These are phyloP conservation scores for Saccharomyces mikatae DNA, from an alignment of 805 yeast genomes.

Conservation along the genomic window DNA sequence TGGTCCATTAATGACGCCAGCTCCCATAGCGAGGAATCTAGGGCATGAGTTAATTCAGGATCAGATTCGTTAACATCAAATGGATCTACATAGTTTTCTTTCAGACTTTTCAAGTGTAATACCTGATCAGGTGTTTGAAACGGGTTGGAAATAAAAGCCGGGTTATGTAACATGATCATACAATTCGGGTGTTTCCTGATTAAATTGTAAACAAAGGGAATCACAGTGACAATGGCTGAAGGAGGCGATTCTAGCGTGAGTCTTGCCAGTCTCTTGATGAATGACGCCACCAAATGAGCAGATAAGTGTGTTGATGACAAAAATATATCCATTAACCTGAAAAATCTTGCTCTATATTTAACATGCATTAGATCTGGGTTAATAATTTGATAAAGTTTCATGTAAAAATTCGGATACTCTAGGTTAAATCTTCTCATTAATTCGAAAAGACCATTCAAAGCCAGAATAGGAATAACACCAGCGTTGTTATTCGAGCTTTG, in stretches of 20 bases:
- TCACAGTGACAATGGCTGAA: conserved; percentile 73
- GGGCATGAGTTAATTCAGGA: conserved; percentile 73
- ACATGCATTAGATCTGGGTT: conserved; percentile 70
- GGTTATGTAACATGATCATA: conserved; percentile 73
- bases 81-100: conserved; percentile 47
- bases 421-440: conserved; percentile 73
- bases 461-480: conserved; percentile 60
- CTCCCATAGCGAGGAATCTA: conserved; percentile 89
- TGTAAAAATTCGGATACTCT: conserved; percentile 86
- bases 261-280: conserved; percentile 74
- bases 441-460: conserved; percentile 81
- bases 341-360: conserved; percentile 75
- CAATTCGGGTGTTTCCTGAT: conserved; percentile 89
- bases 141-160: conserved; percentile 24
- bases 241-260: conserved; percentile 74
- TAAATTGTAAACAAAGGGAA: conserved; percentile 88
- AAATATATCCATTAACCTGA: conserved; percentile 79
- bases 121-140: conserved; percentile 24
- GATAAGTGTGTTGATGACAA: conserved; percentile 83
- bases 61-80: conserved; percentile 55
- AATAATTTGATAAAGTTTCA: conserved; percentile 71
- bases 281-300: conserved; percentile 75
- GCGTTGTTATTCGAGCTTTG: conserved; percentile 29
- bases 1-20: conserved; percentile 69
- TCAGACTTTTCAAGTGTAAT: conserved; percentile 12